These are phyloP conservation scores for Inga laurina DNA, from an alignment of 306 rosid species.

Conservation along the genomic window DNA sequence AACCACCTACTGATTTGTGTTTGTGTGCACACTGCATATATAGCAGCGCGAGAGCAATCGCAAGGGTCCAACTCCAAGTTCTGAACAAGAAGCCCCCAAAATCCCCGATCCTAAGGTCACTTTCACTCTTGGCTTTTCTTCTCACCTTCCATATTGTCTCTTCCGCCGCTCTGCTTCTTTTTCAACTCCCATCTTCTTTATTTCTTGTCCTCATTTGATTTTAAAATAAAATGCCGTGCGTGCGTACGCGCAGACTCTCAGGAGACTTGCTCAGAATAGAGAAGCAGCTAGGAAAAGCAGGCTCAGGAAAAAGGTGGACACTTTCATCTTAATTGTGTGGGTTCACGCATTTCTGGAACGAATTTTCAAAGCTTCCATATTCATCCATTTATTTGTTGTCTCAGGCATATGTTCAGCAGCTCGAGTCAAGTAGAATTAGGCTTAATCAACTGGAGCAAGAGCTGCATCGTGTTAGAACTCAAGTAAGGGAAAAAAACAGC, in stretches of 20 bases:
- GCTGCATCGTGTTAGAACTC: slow-evolving; percentile 77
- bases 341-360: slow-evolving; percentile 33
- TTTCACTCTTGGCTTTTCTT: background rate
- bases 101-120: slow-evolving; percentile 92
- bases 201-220: background rate
- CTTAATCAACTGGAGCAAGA: slow-evolving; percentile 96
- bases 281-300: slow-evolving; percentile 99
- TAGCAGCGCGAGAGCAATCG: slow-evolving; percentile 67
- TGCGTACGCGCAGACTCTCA: slow-evolving; percentile 59
- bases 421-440: slow-evolving; percentile 92
- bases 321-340: background rate
- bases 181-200: background rate
- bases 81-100: slow-evolving; percentile 94
- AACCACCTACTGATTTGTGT: background rate
- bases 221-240: background rate
- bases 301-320: slow-evolving; percentile 84
- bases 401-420: slow-evolving; percentile 96
- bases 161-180: background rate
- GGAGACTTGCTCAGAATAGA: slow-evolving; percentile 99
- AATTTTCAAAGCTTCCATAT: background rate
- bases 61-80: slow-evolving; percentile 89
- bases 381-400: slow-evolving; percentile 11
- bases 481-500: slow-evolving; percentile 42
- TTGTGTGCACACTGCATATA: slow-evolving; percentile 12
- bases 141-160: background rate